Conservation (phyloP, 306 rosid species). For the Abrus precatorius region DNA sequence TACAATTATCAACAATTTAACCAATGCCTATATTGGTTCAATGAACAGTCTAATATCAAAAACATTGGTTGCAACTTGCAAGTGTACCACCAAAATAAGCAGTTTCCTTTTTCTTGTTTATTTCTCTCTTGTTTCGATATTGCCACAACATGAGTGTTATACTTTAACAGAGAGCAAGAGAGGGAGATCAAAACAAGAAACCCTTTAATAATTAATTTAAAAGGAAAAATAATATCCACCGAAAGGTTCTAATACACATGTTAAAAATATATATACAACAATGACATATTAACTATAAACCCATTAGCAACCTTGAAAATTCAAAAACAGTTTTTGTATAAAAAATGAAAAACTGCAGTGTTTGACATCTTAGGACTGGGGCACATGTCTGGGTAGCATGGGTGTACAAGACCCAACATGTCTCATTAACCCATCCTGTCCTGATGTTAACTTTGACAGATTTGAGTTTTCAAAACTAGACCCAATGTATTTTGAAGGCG, state of each 20-base stretch:
- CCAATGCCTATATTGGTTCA: too few relatives aligned
- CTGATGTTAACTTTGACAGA: too few relatives aligned
- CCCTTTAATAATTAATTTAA: slow-evolving; percentile 8
- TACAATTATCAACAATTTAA: too few relatives aligned
- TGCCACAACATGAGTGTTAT: slow-evolving; percentile 4
- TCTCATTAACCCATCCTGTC: too few relatives aligned
- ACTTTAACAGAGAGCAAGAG: not conserved
- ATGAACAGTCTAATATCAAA: not conserved
- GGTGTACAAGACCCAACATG: too few relatives aligned
- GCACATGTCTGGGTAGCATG: too few relatives aligned
- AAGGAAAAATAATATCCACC: not conserved
- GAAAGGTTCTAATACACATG: too few relatives aligned
- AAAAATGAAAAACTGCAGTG: slow-evolving; percentile 27
- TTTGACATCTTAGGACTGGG: slow-evolving; percentile 20
- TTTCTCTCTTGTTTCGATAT: slow-evolving; percentile 11
- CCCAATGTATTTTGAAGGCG: too few relatives aligned
- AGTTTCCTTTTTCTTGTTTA: not conserved
- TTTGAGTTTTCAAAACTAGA: too few relatives aligned
- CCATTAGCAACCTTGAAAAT: slow-evolving; percentile 30
- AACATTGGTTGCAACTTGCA: not conserved
- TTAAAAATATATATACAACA: not conserved
- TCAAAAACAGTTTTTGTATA: not conserved
- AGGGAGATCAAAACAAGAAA: not conserved
- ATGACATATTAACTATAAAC: not conserved
- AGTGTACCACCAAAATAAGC: slow-evolving; percentile 32